Base-by-base conservation (phyloP, 2,329 filamentous ascomycete genomes). In the Albophoma yamanashiensis region DNA sequence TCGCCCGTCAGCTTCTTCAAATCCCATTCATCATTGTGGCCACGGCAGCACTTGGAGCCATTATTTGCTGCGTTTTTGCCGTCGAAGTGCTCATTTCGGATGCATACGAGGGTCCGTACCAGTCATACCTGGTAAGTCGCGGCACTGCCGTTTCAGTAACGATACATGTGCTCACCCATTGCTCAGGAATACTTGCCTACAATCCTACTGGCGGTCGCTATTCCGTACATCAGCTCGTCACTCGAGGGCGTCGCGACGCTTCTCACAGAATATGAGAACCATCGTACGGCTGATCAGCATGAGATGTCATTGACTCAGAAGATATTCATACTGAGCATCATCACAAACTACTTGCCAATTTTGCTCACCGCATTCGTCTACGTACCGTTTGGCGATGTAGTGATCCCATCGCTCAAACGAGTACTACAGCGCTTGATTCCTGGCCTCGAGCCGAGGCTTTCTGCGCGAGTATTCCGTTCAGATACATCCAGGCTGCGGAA, bases 301-400 rank as follows among this genome's bases (percentile, higher is more conserved):
- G 85, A 91, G 62, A 81, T 84, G 62, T 86, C 88, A 0, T 78
- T 89, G 64, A 89, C 87, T 0, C 83, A 87, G 63, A 92, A 92
- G 77, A 82, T 88, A 9, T 91, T 92, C 61, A 79, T 90, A 40
- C 81, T 92, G 69, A 89, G 89, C 76, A 90, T 91, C 75, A 89
- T 92, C 72, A 91, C 88, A 15, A 89, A 89, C 4, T 92, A 92
- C 68, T 78, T 91, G 1, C 88, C 88, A 0, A 88, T 90, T 55
- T 81, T 91, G 63, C 76, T 92, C 8, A 92, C 88, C 0, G 89
- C 89, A 0, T 92, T 92, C 67, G 82, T 92, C 58, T 92, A 92
- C 68, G 86, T 92, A 1, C 89, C 89, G 0, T 89, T 91, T 63
- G 88, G 87, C 36, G 80, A 80, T 53, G 71, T 82, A 22, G 82